Conservation (phyloP, 1,284 basidiomycete genomes). For the Puccinia novopanici region DNA sequence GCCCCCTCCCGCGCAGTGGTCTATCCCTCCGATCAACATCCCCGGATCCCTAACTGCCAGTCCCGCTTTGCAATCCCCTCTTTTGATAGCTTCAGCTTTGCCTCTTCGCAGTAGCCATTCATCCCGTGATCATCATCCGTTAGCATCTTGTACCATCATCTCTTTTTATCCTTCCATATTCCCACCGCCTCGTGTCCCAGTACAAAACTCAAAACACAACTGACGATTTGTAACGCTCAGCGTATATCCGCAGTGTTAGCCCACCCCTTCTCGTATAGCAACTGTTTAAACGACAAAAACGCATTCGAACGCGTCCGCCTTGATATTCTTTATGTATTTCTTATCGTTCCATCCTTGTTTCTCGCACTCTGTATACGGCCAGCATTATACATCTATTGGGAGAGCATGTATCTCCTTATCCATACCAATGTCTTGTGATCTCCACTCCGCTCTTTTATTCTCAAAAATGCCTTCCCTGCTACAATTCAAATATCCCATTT, state of each 20-base stretch:
- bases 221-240: neutral
- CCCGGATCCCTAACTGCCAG: neutral
- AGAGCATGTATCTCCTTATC: too few relatives aligned
- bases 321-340: too few relatives aligned
- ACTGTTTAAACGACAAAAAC: neutral
- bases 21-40: conserved; percentile 6
- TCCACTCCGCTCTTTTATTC: too few relatives aligned
- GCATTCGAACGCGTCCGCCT: too few relatives aligned
- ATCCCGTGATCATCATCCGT: neutral
- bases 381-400: too few relatives aligned
- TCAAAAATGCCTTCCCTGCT: too few relatives aligned
- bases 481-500: too few relatives aligned
- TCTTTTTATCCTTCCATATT: neutral
- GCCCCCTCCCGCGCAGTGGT: conserved; percentile 1
- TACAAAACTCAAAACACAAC: neutral
- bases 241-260: too few relatives aligned
- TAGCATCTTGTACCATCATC: neutral
- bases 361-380: too few relatives aligned
- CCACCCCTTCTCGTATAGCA: too few relatives aligned
- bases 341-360: too few relatives aligned
- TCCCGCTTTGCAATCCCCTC: conserved; percentile 16
- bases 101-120: neutral
- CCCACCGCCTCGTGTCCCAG: neutral
- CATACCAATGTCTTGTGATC: too few relatives aligned
- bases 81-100: conserved; percentile 35